Evolutionary conservation across 257 asterid species (phyloP).

Genomic region (Nicotiana paniculata): DNA sequence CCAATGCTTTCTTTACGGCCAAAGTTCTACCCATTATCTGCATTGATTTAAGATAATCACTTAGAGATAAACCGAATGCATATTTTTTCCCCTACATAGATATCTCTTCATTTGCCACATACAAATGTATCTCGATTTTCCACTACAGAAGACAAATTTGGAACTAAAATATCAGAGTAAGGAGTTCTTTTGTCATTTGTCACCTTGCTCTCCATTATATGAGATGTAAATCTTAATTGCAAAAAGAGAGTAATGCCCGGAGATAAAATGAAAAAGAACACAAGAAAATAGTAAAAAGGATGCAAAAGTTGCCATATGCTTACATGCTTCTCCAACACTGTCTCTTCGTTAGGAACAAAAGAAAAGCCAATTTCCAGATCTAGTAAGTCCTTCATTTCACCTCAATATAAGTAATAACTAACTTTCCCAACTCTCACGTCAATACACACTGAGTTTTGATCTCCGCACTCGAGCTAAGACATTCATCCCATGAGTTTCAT

Average conservation of each 20-base stretch:
- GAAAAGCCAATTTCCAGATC: neutral
- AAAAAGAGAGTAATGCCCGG: neutral
- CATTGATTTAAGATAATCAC: slow-evolving; percentile 11
- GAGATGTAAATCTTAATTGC: neutral
- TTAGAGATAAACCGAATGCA: slow-evolving; percentile 9
- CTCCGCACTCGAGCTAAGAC: neutral
- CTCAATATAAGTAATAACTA: neutral
- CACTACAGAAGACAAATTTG: neutral
- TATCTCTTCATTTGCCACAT: slow-evolving; percentile 1
- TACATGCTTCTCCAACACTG: neutral
- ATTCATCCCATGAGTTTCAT: neutral
- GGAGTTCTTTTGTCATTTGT: neutral
- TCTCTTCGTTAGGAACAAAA: neutral
- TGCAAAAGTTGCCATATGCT: neutral
- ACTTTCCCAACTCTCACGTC: neutral
- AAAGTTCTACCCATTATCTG: slow-evolving; percentile 48
- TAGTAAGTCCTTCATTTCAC: neutral
- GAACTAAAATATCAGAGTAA: neutral
- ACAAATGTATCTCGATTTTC: neutral
- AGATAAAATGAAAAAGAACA: neutral
- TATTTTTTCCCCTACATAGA: neutral
- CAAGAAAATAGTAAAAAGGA: neutral
- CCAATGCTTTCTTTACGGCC: slow-evolving; percentile 46
- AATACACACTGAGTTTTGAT: neutral
- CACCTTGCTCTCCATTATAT: neutral